Evolutionary conservation across 306 rosid genomes (phyloP).

Genomic region (Glycyrrhiza uralensis): DNA sequence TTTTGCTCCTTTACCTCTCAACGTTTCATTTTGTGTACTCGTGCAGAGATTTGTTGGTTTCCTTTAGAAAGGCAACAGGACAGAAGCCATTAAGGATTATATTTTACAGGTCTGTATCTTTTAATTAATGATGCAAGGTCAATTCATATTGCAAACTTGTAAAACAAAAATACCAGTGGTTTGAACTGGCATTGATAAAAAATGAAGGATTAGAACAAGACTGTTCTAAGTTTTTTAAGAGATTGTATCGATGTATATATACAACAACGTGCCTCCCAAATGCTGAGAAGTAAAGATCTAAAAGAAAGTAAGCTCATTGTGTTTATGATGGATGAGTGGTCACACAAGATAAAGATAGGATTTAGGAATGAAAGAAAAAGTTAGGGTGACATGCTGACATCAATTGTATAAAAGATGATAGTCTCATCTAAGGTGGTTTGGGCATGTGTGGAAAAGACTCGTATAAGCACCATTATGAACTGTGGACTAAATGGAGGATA

Average conservation of each 20-base stretch:
- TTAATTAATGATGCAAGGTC: not conserved
- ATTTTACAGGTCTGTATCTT: conserved; percentile 68
- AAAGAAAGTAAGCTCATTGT: no score
- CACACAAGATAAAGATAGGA: no score
- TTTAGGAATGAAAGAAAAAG: no score
- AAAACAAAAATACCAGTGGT: not conserved
- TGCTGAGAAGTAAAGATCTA: no score
- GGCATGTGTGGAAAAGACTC: no score
- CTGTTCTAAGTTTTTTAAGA: not conserved
- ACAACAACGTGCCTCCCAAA: not conserved
- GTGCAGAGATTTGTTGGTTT: conserved; percentile 82
- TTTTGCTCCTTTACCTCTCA: conserved; percentile 2
- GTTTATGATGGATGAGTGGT: no score
- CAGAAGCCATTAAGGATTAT: conserved; percentile 91
- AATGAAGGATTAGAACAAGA: not conserved
- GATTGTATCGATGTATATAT: not conserved
- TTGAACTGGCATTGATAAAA: not conserved
- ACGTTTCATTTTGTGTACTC: not conserved
- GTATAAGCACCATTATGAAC: no score
- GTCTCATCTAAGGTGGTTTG: no score
- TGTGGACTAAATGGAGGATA: no score
- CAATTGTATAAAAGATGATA: no score
- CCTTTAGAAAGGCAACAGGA: conserved; percentile 90
- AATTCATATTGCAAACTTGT: not conserved
- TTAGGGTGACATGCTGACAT: no score